Evolutionary conservation across 2,329 filamentous ascomycete genomes (phyloP).

Genomic region (Penicillium sp.): DNA sequence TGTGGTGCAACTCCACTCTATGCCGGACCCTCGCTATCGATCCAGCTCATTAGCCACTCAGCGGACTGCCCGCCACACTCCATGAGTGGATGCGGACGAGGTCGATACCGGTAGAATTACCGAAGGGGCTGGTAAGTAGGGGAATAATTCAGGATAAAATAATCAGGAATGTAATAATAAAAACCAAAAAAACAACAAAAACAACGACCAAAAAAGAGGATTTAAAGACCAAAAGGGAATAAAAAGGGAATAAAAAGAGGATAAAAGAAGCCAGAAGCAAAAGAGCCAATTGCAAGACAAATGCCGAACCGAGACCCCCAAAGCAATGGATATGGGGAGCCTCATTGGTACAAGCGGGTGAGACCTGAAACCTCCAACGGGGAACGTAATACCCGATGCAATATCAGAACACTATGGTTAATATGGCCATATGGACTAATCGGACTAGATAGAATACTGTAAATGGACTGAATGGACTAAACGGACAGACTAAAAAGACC

Average conservation of each 20-base stretch:
- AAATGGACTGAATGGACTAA: no score
- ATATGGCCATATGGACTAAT: no score
- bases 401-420: background rate
- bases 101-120: background rate
- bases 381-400: background rate
- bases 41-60: slow-evolving; percentile 29
- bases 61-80: slow-evolving; percentile 30
- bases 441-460: no score
- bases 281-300: background rate
- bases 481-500: background rate
- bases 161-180: background rate
- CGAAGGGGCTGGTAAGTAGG: background rate
- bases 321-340: background rate
- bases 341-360: background rate
- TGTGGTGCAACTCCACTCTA: slow-evolving; percentile 25
- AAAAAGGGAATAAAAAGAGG: background rate
- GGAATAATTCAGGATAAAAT: background rate
- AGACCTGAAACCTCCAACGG: background rate
- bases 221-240: background rate
- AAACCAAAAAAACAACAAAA: background rate
- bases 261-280: background rate
- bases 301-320: background rate
- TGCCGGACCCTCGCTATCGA: slow-evolving; percentile 31
- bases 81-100: slow-evolving; percentile 13
- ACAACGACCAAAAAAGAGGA: background rate